Base-by-base conservation (phyloP, 2,329 filamentous ascomycete genomes). In the Elsinoe fawcettii region DNA sequence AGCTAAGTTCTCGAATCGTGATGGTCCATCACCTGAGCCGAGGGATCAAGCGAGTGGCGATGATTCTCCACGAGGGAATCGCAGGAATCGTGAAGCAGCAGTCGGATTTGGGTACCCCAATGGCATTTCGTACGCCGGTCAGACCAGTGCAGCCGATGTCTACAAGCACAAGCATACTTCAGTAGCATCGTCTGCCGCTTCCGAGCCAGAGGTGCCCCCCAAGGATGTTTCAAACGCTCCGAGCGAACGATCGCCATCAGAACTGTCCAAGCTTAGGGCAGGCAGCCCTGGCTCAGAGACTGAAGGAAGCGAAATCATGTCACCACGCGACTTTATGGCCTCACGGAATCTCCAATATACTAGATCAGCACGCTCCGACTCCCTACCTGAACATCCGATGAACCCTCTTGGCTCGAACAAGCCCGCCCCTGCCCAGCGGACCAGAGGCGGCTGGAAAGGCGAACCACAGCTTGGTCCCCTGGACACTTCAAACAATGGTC, bases 241-340 rank as follows among this genome's bases (percentile, higher is more conserved):
- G 22, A 53, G 49, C 49, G 49, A 37, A 23, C 30, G 49, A 36
- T 53, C 49, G 12, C 49, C 49, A 1, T 53, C 49, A 14, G 49
- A 53, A 39, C 6, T 53, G 32, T 53, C 54, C 11, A 56, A 46
- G 27, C 54, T 56, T 9, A 16, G 54, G 30, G 54, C 54, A 23
- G 54, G 37, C 2, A 56, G 54, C 27, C 54, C 54, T 8, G 25
- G 37, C 20, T 56, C 54, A 18, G 54, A 56, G 18, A 56, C 54
- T 8, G 54, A 56, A 25, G 30, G 18, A n/a, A 56, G 54, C 30
- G 54, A 56, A 41, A 49, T 56, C 25, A 56, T 56, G 54, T 56
- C 54, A 25, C 54, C 54, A 14, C 39, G 54, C 1, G 54, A 56
- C 41, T 56, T 56, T 36, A 56, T 56, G 54, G 23, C 54, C 37